Evolutionary conservation across 169 alveolate species (phyloP).

Genomic region (Plasmodium relictum): DNA sequence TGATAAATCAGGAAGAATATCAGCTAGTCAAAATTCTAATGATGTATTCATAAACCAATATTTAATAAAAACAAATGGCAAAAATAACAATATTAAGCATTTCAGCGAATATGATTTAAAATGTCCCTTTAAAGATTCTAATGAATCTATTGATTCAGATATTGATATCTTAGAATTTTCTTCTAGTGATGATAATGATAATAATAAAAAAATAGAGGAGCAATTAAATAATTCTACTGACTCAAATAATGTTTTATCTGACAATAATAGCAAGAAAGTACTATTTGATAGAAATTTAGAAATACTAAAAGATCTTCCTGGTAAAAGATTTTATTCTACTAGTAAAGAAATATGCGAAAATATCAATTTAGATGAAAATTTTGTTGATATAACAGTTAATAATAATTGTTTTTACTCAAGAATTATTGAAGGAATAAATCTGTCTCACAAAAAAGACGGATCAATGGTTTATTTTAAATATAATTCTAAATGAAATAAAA

Average conservation of each 20-base stretch:
- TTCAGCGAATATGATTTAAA: slow-evolving; percentile 46
- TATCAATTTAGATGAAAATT: slow-evolving; percentile 34
- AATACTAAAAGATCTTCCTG: slow-evolving; percentile 33
- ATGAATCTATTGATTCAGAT: slow-evolving; percentile 66
- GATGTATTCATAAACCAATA: slow-evolving; percentile 71
- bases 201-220: slow-evolving; percentile 9
- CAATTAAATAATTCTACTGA: not conserved
- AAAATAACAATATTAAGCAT: slow-evolving; percentile 51
- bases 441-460: slow-evolving; percentile 55
- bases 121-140: slow-evolving; percentile 24
- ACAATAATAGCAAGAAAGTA: not conserved
- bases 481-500: not conserved
- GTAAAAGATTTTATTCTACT: slow-evolving; percentile 43
- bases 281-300: slow-evolving; percentile 36
- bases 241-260: not conserved
- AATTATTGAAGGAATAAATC: slow-evolving; percentile 49
- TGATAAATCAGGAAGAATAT: slow-evolving; percentile 72
- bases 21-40: slow-evolving; percentile 72
- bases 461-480: slow-evolving; percentile 60
- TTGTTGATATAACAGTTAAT: slow-evolving; percentile 67
- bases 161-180: slow-evolving; percentile 48
- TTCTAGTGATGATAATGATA: slow-evolving; percentile 19
- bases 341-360: slow-evolving; percentile 65
- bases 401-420: slow-evolving; percentile 48
- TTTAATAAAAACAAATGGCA: slow-evolving; percentile 72